These are phyloP conservation scores for Saturnispora zaruensis DNA, from an alignment of 805 yeast genomes.

Conservation along the genomic window DNA sequence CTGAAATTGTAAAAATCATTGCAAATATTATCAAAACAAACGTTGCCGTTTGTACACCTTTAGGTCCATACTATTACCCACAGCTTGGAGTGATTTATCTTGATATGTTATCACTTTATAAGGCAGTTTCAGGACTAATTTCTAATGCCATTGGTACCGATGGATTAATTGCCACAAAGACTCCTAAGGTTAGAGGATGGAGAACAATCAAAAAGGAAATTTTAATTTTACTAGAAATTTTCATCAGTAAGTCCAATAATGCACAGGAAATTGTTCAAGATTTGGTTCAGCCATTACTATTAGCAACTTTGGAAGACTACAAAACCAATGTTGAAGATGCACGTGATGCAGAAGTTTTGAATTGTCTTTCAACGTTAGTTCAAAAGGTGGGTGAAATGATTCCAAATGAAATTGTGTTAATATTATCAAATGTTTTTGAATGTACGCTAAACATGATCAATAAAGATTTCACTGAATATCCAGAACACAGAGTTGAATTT, in stretches of 20 bases:
- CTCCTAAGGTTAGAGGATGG: conserved; percentile 90
- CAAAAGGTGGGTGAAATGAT: conserved; percentile 79
- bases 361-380: conserved; percentile 88
- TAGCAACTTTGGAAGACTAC: conserved; percentile 85
- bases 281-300: conserved; percentile 72
- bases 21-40: conserved; percentile 93
- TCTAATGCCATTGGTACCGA: conserved; percentile 69
- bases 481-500: conserved; percentile 95
- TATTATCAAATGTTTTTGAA: conserved; percentile 85
- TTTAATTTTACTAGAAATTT: conserved; percentile 79
- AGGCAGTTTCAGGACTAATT: conserved; percentile 81
- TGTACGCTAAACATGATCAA: conserved; percentile 93
- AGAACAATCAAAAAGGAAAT: conserved; percentile 95
- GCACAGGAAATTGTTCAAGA: conserved; percentile 75
- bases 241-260: conserved; percentile 79
- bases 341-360: conserved; percentile 94
- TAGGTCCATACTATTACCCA: conserved; percentile 84
- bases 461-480: conserved; percentile 91
- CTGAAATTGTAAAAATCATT: conserved; percentile 82
- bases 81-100: conserved; percentile 82
- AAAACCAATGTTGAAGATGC: conserved; percentile 87
- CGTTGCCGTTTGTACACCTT: conserved; percentile 87
- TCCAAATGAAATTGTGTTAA: conserved; percentile 80
- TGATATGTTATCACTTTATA: conserved; percentile 83
- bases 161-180: conserved; percentile 85